Percentiles rank a stretch among this genome's conserved stretches.
phyloP scores from a whole-genome alignment of 202 grass and related monocot species.

The Setaria italica region DNA sequence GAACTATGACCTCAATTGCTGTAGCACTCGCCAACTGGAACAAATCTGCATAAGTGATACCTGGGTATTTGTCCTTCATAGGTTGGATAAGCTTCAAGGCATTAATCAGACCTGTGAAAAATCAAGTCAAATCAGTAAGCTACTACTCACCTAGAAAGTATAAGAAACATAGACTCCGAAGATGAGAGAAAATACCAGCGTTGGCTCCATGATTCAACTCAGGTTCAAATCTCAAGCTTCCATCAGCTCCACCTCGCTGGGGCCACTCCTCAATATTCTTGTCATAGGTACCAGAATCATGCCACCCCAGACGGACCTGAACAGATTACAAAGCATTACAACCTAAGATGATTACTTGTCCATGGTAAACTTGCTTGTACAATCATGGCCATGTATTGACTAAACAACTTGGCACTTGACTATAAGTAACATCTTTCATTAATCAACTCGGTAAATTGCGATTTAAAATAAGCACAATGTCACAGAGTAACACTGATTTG shows the following conservation, averaged over 20 bases:
- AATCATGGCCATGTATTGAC: neutral
- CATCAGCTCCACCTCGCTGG: slow-evolving; percentile 86
- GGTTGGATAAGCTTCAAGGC: slow-evolving; percentile 90
- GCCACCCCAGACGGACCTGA: slow-evolving; percentile 95
- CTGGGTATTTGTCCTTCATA: slow-evolving; percentile 92
- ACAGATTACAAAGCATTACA: slow-evolving; percentile 32
- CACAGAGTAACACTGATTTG: neutral
- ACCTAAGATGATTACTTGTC: neutral
- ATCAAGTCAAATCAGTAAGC: neutral
- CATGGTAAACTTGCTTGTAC: slow-evolving; percentile 10
- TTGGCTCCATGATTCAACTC: slow-evolving; percentile 96
- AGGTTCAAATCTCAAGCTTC: slow-evolving; percentile 88
- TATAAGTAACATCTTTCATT: neutral
- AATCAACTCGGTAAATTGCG: neutral
- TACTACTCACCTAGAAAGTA: slow-evolving; percentile 1
- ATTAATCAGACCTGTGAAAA: slow-evolving; percentile 68
- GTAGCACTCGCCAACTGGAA: slow-evolving; percentile 98
- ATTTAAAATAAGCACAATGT: neutral
- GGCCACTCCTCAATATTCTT: slow-evolving; percentile 93
- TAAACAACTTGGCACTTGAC: neutral
- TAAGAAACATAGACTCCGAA: slow-evolving; percentile 9
- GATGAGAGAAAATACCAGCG: slow-evolving; percentile 62
- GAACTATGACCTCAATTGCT: slow-evolving; percentile 79
- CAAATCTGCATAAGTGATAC: slow-evolving; percentile 85
- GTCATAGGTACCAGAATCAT: slow-evolving; percentile 95